Evolutionary conservation across 2,329 filamentous ascomycete species (phyloP).

Genomic region (Lecanicillium sp.): DNA sequence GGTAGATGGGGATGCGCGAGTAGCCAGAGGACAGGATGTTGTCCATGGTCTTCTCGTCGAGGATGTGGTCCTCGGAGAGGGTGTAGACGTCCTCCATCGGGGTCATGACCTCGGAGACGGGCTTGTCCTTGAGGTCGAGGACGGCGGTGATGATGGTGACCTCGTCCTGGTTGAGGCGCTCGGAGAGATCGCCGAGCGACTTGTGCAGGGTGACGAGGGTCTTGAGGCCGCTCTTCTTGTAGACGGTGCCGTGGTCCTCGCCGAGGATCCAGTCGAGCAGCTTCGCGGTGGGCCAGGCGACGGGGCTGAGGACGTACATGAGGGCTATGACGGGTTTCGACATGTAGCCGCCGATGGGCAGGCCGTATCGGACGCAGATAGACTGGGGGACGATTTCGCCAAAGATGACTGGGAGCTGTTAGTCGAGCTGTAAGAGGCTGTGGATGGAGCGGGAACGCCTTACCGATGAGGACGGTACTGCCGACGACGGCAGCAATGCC

Average conservation of each 20-base stretch:
- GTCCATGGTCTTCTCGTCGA: slow-evolving; percentile 94
- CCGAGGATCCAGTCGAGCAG: slow-evolving; percentile 89
- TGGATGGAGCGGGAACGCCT: slow-evolving; percentile 23
- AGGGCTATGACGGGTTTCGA: slow-evolving; percentile 77
- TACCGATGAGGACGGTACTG: slow-evolving; percentile 91
- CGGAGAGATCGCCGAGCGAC: slow-evolving; percentile 76
- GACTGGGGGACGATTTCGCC: slow-evolving; percentile 95
- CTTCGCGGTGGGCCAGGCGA: slow-evolving; percentile 94
- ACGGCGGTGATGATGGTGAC: slow-evolving; percentile 98
- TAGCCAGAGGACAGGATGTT: slow-evolving; percentile 89
- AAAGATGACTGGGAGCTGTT: slow-evolving; percentile 70
- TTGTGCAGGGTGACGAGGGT: slow-evolving; percentile 93
- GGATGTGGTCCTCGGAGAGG: slow-evolving; percentile 87
- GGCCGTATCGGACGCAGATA: slow-evolving; percentile 89
- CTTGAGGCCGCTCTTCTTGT: slow-evolving; percentile 97
- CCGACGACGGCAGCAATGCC: slow-evolving; percentile 91
- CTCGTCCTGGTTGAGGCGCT: slow-evolving; percentile 92
- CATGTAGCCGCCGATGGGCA: slow-evolving; percentile 93
- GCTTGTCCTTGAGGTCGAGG: slow-evolving; percentile 91
- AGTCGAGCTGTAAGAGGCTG: not conserved
- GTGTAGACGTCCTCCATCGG: slow-evolving; percentile 97
- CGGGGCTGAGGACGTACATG: slow-evolving; percentile 86
- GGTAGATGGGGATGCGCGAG: slow-evolving; percentile 90
- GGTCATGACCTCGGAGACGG: slow-evolving; percentile 95
- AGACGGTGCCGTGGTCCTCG: slow-evolving; percentile 90